These are phyloP conservation scores for Westerdykella sp. DNA, from an alignment of 2,329 filamentous ascomycete genomes.

Conservation along the genomic window DNA sequence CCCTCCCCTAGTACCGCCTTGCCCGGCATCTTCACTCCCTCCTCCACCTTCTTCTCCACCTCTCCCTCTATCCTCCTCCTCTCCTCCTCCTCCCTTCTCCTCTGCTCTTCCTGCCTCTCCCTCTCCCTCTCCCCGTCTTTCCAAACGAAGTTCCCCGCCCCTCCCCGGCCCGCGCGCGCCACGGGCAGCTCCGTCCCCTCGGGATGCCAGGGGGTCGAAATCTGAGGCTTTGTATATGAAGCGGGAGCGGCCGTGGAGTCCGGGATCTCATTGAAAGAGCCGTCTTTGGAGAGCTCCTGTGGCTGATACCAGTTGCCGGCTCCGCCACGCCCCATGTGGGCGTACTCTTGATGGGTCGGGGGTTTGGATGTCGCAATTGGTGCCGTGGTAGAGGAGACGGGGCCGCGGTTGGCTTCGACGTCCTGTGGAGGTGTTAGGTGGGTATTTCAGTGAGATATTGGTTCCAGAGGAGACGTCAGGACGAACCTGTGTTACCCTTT, in stretches of 20 bases:
- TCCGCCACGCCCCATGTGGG: conserved; percentile 42
- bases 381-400: conserved; percentile 10
- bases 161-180: conserved; percentile 38
- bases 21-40: conserved; percentile 35
- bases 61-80: conserved; percentile 27
- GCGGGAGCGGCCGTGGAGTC: conserved; percentile 28
- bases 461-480: no score
- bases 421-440: conserved; percentile 22
- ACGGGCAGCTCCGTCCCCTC: conserved; percentile 30
- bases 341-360: conserved; percentile 34
- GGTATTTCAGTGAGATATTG: background rate
- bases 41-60: conserved; percentile 40
- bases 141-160: conserved; percentile 45
- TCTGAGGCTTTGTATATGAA: conserved; percentile 14
- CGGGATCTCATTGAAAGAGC: conserved; percentile 30
- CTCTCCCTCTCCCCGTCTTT: conserved; percentile 23
- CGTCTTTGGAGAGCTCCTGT: conserved; percentile 33
- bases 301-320: conserved; percentile 45
- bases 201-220: conserved; percentile 33
- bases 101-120: conserved; percentile 21
- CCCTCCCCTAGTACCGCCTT: conserved; percentile 35
- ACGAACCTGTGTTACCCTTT: conserved; percentile 26
- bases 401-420: conserved; percentile 34
- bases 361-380: conserved; percentile 8
- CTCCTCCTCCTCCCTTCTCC: conserved; percentile 21